Evolutionary conservation across 2,329 filamentous ascomycete genomes (phyloP).

Genomic region (Cladophialophora immunda): DNA sequence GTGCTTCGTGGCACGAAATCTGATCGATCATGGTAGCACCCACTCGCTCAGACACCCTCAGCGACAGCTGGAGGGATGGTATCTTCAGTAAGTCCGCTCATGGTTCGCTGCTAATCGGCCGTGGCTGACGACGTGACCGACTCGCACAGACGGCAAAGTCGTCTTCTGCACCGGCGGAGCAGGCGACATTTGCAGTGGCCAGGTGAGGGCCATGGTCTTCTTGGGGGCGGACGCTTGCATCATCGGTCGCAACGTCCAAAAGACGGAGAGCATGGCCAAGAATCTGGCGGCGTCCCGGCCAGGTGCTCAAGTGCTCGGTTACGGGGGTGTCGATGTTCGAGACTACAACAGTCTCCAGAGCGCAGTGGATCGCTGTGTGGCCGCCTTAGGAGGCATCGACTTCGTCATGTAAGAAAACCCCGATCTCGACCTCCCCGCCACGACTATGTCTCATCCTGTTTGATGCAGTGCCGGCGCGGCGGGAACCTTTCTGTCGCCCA

Average conservation of each 20-base stretch:
- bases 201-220: conserved; percentile 88
- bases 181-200: conserved; percentile 91
- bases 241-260: conserved; percentile 85
- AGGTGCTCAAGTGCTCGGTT: conserved; percentile 84
- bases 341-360: conserved; percentile 72
- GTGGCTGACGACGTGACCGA: too few relatives aligned
- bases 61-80: too few relatives aligned
- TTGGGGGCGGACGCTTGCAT: conserved; percentile 95
- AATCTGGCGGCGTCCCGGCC: conserved; percentile 81
- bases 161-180: conserved; percentile 95
- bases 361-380: conserved; percentile 80
- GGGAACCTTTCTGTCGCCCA: conserved; percentile 91
- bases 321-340: conserved; percentile 79
- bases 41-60: too few relatives aligned
- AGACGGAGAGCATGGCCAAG: conserved; percentile 80
- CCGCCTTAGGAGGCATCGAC: conserved; percentile 87
- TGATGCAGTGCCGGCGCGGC: conserved; percentile 81
- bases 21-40: too few relatives aligned
- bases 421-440: too few relatives aligned
- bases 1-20: too few relatives aligned
- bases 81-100: too few relatives aligned
- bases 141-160: conserved; percentile 84
- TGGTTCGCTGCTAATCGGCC: too few relatives aligned
- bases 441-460: too few relatives aligned
- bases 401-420: conserved; percentile 91